Evolutionary conservation across 2,329 filamentous ascomycete genomes (phyloP), one percentile per base, ranked within the genome.

Genomic region (Aspergillus carbonarius): DNA sequence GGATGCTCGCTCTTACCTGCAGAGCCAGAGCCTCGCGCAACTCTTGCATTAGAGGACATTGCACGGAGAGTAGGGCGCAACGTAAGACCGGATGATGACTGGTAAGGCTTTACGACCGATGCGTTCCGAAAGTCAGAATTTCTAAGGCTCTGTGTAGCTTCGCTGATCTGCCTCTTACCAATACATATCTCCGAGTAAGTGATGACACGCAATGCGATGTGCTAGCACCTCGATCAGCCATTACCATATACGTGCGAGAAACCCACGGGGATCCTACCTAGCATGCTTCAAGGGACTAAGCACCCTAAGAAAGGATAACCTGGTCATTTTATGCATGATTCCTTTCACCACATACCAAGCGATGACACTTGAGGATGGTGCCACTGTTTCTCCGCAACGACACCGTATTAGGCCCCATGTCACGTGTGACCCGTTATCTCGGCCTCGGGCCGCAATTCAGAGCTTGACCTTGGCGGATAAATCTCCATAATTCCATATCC

Each of bases 161-260:
- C n/a, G 23, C 9, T 30, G 8, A 46, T 57, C 23, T 30, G 52
- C 39, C 15, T 58, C 62, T 47, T 58, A 64, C 62, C 52, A 57
- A 25, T 30, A 20, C 17, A 17, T 50, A 40, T 25, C 53, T 60
- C 23, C 54, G 54, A 48, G 51, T 46, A 37, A 54, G 52, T 27
- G 54, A 39, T 40, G 55, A 48, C 25, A 30, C 44, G 44, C n/a
- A 27, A 30, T 30, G 55, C 25, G 37, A 53, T 42, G 53, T 51
- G 50, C 63, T 66, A 49, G 17, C 23, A 23, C 20, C 56, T 40
- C 44, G 40, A 20, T 64, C 56, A 63, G 39, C 25, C 15, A 39
- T 30, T 15, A 42, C 30, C 44, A 10, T 7, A 32, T 32, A 32
- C 23, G 2, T 15, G 49, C 12, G 15, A 35, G 25, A 18, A 27